Evolutionary conservation across 805 yeast species (phyloP), one percentile per base, ranked within the genome.

Genomic region (Ogataea zsoltii): DNA sequence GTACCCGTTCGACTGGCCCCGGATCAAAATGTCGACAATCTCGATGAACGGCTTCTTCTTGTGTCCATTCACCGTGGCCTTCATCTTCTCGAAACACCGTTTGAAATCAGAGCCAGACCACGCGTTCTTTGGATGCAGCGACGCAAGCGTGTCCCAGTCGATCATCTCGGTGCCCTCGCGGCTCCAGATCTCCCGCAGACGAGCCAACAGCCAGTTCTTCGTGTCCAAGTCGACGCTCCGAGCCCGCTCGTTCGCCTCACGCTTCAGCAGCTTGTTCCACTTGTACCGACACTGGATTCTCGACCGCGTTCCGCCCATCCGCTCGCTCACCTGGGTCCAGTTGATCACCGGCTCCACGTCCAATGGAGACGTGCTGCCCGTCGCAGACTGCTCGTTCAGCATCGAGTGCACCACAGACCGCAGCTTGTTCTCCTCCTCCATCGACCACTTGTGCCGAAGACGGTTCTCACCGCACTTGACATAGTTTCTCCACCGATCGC

Each of bases 401-500:
- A 83, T 71, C 32, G 72, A 72, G 23, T 67, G 62, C 13, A 88
- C 79, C 7, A 84, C 79, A n/a, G 63, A 61, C 43, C 75, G 74
- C 49, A 91, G 69, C 42, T 69, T 65, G 15, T 69, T 73, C 61
- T 91, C 97, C 62, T 91, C 97, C 58, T 88, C 96, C 29, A 77
- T 80, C 1, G 65, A 60, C 98, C 98, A 91, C 61, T 85, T 88
- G 63, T 87, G 86, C 40, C 79, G 76, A 7, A 82, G 80, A 52
- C 97, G 74, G 44, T 79, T 79, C 14, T 72, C 73, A 18, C 97
- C 97, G 70, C 97, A 92, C 65, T 91, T 91, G 51, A 91, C 86
- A 62, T 91, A 92, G 63, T 92, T 92, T 65, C 98, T 76, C 96
- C 96, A 92, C 56, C 98, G 75, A 64, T 92, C 98, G 56, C 98